phyloP scores from a whole-genome alignment of 495 filamentous ascomycete species.

The Xylaria scruposa region DNA sequence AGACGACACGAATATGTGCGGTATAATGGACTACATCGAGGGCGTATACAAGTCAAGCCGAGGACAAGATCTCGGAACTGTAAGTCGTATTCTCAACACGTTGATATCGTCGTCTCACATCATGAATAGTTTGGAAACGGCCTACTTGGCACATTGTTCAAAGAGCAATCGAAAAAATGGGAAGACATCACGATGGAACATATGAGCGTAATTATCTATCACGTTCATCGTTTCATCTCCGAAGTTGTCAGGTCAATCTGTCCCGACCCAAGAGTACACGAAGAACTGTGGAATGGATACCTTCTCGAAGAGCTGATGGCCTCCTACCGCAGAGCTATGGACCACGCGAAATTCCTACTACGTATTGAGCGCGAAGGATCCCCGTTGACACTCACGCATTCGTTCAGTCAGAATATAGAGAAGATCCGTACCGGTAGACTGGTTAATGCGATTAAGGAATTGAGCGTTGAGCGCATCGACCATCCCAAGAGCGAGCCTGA shows the following conservation, averaged over 20 bases:
- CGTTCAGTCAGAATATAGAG: constrained; percentile 58
- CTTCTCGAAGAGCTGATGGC: constrained; percentile 52
- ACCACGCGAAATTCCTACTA: constrained; percentile 56
- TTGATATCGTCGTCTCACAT: constrained; percentile 13
- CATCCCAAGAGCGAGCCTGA: not conserved
- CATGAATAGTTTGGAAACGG: constrained; percentile 42
- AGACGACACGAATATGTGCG: not conserved
- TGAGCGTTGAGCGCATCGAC: constrained; percentile 6
- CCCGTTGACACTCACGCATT: constrained; percentile 60
- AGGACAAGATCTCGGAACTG: constrained; percentile 42
- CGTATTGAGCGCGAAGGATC: constrained; percentile 53
- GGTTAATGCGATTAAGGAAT: constrained; percentile 28
- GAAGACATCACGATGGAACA: constrained; percentile 51
- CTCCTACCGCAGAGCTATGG: constrained; percentile 53
- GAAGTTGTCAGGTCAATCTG: constrained; percentile 46
- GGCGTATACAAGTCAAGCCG: constrained; percentile 36
- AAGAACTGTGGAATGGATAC: constrained; percentile 44
- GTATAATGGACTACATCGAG: constrained; percentile 41
- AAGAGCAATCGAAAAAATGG: constrained; percentile 64
- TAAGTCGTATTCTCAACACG: constrained; percentile 25
- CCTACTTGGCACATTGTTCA: constrained; percentile 55
- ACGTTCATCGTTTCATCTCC: constrained; percentile 57
- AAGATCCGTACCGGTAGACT: constrained; percentile 43
- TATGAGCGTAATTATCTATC: constrained; percentile 51
- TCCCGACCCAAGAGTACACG: constrained; percentile 45